Percentiles rank a stretch among this genome's conserved stretches.
These are phyloP conservation scores for Ramalina intermedia DNA, from an alignment of 495 filamentous ascomycete genomes.

Conservation along the genomic window DNA sequence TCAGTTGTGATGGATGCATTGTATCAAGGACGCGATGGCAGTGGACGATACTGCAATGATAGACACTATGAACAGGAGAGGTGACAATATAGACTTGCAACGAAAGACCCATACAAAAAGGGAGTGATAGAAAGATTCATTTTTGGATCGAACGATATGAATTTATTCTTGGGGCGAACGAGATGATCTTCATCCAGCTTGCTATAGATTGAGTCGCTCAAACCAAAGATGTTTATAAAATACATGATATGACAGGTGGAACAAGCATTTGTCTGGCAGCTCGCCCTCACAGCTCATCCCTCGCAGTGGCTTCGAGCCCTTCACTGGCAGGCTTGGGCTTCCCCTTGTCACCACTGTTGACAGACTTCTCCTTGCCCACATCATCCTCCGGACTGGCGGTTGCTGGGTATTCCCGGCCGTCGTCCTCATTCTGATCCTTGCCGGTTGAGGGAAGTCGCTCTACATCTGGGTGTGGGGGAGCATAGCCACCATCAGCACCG, in stretches of 20 bases:
- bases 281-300: neutral
- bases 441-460: slow-evolving; percentile 53
- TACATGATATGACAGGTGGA: slow-evolving; percentile 3
- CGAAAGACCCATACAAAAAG: neutral
- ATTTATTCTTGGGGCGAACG: too few species aligned
- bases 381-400: slow-evolving; percentile 32
- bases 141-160: too few species aligned
- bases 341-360: slow-evolving; percentile 37
- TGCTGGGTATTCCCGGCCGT: slow-evolving; percentile 21
- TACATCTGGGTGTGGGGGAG: slow-evolving; percentile 74
- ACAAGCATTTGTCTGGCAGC: slow-evolving; percentile 8
- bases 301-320: slow-evolving; percentile 51
- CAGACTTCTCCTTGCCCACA: slow-evolving; percentile 48
- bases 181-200: too few species aligned
- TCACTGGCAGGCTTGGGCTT: slow-evolving; percentile 63
- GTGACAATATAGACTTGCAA: neutral
- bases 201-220: too few species aligned
- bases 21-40: neutral
- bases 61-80: neutral
- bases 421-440: slow-evolving; percentile 15
- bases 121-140: neutral
- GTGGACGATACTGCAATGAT: too few species aligned
- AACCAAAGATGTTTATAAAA: neutral
- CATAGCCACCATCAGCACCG: slow-evolving; percentile 32
- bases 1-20: slow-evolving; percentile 21